Base-by-base conservation (phyloP, 306 rosid species). In the Urtica urens region DNA sequence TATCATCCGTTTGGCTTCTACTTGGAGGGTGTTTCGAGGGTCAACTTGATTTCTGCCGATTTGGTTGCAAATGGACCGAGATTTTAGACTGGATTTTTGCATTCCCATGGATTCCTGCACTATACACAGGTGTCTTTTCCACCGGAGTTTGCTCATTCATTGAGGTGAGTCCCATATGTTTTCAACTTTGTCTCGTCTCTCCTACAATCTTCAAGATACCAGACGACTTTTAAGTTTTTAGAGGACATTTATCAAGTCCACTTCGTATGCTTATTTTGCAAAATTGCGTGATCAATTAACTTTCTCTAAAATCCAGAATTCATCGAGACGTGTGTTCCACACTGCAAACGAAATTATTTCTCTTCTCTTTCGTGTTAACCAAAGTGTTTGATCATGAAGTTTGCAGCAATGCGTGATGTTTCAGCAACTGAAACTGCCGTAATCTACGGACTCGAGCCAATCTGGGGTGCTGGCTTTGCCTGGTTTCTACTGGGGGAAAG, bases 401-500 rank as follows among this genome's bases (percentile, higher is more conserved):
- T 83, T 71, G 63, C 74, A 63, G 78, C 94, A 53, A 83, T 79
- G 94, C 58, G 60, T 47, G 72, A 83, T 41, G 82, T 83, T 66
- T 79, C 94, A 51, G 94, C 87, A 15, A 60, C 85, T 3, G 84
- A 83, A 76, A 73, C 94, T 25, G 94, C 94, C 37, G 55, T 79
- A 43, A 76, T 83, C 38, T 83, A 83, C 43, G 73, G 94, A 29
- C 60, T 83, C 58, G 94, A 83, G 74, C 94, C 94, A 22, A 57
- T 83, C 26, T 79, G 80, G 94, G 94, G 84, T 48, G 84, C 87
- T 49, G 74, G 76, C 27, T 79, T 83, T 66, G 84, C 94, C 4
- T 83, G 87, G 94, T 71, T 76, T 65, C 74, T 79, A 19, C 81
- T 79, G 26, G 87, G 94, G 57, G 94, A 83, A 75, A 79, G 94